Percentiles rank a stretch among this genome's conserved stretches.
phyloP scores from a whole-genome alignment of 2,329 filamentous ascomycete species.

The Elsinoe fawcettii region DNA sequence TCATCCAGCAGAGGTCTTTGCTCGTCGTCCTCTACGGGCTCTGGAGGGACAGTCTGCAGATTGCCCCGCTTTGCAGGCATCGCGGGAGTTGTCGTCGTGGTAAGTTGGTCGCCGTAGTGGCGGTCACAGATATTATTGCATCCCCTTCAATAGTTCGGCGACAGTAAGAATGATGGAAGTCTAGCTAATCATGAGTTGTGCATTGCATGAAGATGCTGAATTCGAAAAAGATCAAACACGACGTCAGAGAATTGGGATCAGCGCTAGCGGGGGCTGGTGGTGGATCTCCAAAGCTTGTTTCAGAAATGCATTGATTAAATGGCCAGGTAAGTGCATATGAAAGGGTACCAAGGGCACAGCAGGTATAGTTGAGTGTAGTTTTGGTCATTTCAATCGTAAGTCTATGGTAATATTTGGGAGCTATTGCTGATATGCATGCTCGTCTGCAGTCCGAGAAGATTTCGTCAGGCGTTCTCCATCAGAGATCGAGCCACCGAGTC shows the following conservation, averaged over 20 bases:
- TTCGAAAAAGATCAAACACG: not conserved
- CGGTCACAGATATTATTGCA: not conserved
- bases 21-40: slow-evolving; percentile 17
- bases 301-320: too few relatives aligned
- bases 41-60: slow-evolving; percentile 11
- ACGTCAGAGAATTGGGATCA: not conserved
- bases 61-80: slow-evolving; percentile 10
- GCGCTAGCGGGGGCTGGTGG: not conserved
- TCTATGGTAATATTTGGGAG: not conserved
- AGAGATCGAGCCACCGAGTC: not conserved
- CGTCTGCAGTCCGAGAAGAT: not conserved
- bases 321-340: too few relatives aligned
- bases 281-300: not conserved
- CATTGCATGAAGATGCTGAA: not conserved
- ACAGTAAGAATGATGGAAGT: too few relatives aligned
- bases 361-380: not conserved
- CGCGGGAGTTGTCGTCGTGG: not conserved
- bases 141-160: too few relatives aligned
- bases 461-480: not conserved
- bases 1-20: slow-evolving; percentile 17
- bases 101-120: not conserved
- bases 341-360: too few relatives aligned
- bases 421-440: not conserved
- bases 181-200: too few relatives aligned
- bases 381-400: not conserved